Evolutionary conservation across 2,329 filamentous ascomycete genomes (phyloP).

Genomic region (Aspergillus ochraceoroseus): DNA sequence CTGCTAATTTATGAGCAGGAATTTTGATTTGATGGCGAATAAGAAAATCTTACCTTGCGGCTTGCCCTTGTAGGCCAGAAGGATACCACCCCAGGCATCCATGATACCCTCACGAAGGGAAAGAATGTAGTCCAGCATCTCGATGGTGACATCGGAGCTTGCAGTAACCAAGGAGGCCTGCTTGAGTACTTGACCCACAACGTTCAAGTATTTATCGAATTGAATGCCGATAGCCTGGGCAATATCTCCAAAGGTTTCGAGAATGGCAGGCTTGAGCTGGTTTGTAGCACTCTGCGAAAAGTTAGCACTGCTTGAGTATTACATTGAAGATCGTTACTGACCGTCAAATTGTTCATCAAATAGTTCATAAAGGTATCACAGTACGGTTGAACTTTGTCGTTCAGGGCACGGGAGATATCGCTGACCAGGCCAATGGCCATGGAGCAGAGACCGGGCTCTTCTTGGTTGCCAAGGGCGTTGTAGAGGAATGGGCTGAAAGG

Average conservation of each 20-base stretch:
- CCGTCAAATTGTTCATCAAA: constrained; percentile 82
- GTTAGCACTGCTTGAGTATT: constrained; percentile 32
- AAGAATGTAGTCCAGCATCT: constrained; percentile 95
- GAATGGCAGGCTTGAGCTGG: constrained; percentile 95
- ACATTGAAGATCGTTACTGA: constrained; percentile 34
- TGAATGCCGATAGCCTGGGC: constrained; percentile 86
- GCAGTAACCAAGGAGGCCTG: constrained; percentile 82
- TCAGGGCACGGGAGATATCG: constrained; percentile 88
- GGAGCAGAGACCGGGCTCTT: constrained; percentile 87
- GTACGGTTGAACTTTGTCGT: constrained; percentile 85
- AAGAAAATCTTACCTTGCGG: constrained; percentile 34
- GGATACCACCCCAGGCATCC: constrained; percentile 97
- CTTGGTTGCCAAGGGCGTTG: constrained; percentile 90
- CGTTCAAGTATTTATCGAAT: constrained; percentile 87
- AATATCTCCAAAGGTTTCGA: constrained; percentile 97
- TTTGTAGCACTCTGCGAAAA: constrained; percentile 68
- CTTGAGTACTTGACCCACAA: constrained; percentile 90
- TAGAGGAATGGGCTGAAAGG: constrained; percentile 88
- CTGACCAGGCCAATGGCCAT: constrained; percentile 97
- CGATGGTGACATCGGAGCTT: constrained; percentile 74
- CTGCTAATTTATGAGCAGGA: constrained; percentile 47
- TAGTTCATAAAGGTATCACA: constrained; percentile 99
- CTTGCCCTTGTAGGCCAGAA: constrained; percentile 81
- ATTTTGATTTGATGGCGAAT: too few species aligned
- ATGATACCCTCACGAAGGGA: constrained; percentile 95